These are phyloP conservation scores for Pulveroboletus sp. DNA, from an alignment of 768 basidiomycete species.

Conservation along the genomic window DNA sequence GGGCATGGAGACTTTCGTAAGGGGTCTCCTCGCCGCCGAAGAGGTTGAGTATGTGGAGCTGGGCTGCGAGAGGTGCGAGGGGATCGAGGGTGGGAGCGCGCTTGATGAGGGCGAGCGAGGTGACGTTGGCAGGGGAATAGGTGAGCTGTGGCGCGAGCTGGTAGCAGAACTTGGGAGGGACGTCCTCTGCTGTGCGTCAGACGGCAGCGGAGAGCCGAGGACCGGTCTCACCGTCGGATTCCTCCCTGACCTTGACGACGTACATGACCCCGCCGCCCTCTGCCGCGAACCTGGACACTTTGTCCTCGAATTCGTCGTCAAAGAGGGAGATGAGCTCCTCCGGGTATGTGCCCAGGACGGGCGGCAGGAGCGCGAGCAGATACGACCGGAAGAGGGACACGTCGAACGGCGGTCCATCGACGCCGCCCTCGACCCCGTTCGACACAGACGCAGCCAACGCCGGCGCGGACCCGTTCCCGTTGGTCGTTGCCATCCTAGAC, in stretches of 20 bases:
- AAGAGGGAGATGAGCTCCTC: slow-evolving; percentile 66
- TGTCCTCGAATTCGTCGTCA: slow-evolving; percentile 72
- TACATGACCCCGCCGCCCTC: slow-evolving; percentile 79
- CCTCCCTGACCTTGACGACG: slow-evolving; percentile 75
- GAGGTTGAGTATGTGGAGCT: slow-evolving; percentile 89
- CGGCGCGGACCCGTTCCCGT: slow-evolving; percentile 23
- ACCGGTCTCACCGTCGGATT: slow-evolving; percentile 57
- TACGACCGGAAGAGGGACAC: slow-evolving; percentile 66
- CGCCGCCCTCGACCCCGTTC: slow-evolving; percentile 31
- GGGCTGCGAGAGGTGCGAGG: slow-evolving; percentile 69
- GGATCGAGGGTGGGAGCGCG: slow-evolving; percentile 81
- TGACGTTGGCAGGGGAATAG: slow-evolving; percentile 76
- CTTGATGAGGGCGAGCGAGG: slow-evolving; percentile 94
- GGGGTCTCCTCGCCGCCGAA: slow-evolving; percentile 87
- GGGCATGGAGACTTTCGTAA: slow-evolving; percentile 92
- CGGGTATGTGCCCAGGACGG: slow-evolving; percentile 68
- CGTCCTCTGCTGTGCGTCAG: slow-evolving; percentile 51
- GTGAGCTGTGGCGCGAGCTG: slow-evolving; percentile 66
- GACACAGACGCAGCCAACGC: slow-evolving; percentile 29
- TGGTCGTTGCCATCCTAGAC: slow-evolving; percentile 20
- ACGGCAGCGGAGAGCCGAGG: not conserved
- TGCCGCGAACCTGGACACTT: slow-evolving; percentile 67
- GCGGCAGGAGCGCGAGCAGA: slow-evolving; percentile 68
- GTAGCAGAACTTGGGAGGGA: slow-evolving; percentile 58
- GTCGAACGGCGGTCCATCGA: slow-evolving; percentile 54